Evolutionary conservation across 768 basidiomycete species (phyloP).

Genomic region (Collybiopsis luxurians): DNA sequence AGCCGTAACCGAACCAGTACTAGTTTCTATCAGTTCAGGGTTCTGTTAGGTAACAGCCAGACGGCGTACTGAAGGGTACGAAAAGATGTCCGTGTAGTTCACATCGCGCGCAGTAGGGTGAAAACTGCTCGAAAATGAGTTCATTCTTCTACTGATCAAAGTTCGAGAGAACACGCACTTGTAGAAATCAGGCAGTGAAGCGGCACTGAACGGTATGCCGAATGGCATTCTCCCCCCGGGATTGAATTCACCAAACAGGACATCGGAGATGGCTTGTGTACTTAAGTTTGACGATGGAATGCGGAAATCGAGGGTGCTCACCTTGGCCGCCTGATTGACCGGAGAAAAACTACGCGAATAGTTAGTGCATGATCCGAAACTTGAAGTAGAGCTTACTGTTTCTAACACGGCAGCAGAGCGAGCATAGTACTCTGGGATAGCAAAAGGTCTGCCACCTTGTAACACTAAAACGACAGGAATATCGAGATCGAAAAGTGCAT

Average conservation of each 20-base stretch:
- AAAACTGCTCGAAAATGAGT: slow-evolving; percentile 10
- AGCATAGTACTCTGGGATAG: slow-evolving; percentile 20
- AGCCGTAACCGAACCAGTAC: slow-evolving; percentile 24
- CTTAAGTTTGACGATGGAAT: no score
- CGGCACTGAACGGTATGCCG: slow-evolving; percentile 20
- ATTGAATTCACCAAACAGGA: slow-evolving; percentile 22
- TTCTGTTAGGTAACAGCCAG: not conserved
- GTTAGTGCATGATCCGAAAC: not conserved
- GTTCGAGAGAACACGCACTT: slow-evolving; percentile 13
- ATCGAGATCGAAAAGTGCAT: slow-evolving; percentile 20
- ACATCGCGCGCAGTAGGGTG: slow-evolving; percentile 17
- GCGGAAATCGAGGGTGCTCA: no score
- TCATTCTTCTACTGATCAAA: not conserved
- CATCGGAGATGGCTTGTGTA: slow-evolving; percentile 22
- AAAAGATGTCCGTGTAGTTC: slow-evolving; percentile 19
- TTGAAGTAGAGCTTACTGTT: slow-evolving; percentile 10
- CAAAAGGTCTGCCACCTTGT: slow-evolving; percentile 23
- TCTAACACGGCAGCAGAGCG: slow-evolving; percentile 19
- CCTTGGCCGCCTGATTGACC: slow-evolving; percentile 25
- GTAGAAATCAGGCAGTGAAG: slow-evolving; percentile 22
- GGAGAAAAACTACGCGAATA: slow-evolving; percentile 18
- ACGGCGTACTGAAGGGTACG: slow-evolving; percentile 18
- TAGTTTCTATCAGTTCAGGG: not conserved
- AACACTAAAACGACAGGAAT: slow-evolving; percentile 22
- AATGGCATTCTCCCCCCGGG: slow-evolving; percentile 22